Base-by-base conservation (phyloP, 805 yeast species). In the Clavispora asparagi region DNA sequence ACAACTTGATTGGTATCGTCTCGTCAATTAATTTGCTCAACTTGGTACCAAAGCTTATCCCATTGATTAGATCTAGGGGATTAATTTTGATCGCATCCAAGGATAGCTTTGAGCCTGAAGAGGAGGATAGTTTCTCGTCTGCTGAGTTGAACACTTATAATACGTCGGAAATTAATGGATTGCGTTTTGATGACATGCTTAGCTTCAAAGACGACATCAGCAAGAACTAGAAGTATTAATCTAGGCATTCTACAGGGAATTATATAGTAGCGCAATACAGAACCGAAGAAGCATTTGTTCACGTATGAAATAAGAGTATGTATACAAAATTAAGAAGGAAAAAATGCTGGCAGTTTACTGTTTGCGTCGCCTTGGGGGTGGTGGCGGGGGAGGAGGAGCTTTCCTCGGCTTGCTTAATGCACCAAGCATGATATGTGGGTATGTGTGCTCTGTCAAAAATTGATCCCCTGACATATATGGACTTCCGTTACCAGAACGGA, bases 1-100 rank as follows among this genome's bases (percentile, higher is more conserved):
- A 94, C 60, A 94, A 94, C 59, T 70, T 94, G 44, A 73, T 94
- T 52, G 99, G 99, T 14, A 63, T 94, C 10, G 81, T 89, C 23
- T 79, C 88, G 19, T 89, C 95, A 0, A 76, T 81, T 26, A 83
- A 83, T 46, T 60, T 94, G 45, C 68, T 92, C 46, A 69, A 76
- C 33, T 68, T 90, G 27, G 90, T 89, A 39, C 95, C 95, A 0
- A 82, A 84, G 43, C 65, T 91, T 36, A 78, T 85, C 7, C 85
- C 85, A 32, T 76, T 86, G 27, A 84, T 92, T 13, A 74, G 95
- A 48, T 81, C 86, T 1, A 75, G 85, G 45, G 98, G 98, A 0
- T 73, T 92, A 52, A 81, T 92, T 43, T 69, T 92, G 40, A 92
- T 91, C n/a, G 92, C 89, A 2, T 70, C 83, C 0, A 71, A 74